These are phyloP conservation scores for Coemansia sp. DNA, from an alignment of 192 early-diverging fungal species.

Conservation along the genomic window DNA sequence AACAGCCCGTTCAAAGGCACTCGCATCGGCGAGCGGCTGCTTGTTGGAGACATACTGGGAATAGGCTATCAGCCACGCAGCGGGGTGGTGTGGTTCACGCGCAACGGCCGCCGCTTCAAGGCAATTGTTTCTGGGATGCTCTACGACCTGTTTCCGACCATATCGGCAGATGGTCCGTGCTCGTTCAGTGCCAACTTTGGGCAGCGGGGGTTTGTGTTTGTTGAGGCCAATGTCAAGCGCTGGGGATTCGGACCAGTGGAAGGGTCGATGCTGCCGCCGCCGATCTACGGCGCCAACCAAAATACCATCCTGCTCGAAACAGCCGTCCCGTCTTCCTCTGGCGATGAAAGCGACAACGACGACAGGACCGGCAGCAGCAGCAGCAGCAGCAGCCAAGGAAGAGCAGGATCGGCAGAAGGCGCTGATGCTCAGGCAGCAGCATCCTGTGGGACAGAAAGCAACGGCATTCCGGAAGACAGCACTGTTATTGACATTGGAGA, in stretches of 20 bases:
- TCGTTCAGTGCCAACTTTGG: constrained; percentile 72
- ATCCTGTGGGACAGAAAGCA: not conserved
- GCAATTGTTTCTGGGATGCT: constrained; percentile 71
- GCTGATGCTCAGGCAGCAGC: not conserved
- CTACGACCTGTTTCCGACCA: constrained; percentile 68
- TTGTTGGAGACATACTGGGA: constrained; percentile 76
- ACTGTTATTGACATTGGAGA: constrained; percentile 29
- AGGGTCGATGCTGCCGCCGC: constrained; percentile 72
- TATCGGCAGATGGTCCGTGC: constrained; percentile 56
- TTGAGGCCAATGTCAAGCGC: constrained; percentile 83
- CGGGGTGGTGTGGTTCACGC: constrained; percentile 75
- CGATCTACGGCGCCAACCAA: constrained; percentile 73
- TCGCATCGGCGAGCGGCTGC: constrained; percentile 65
- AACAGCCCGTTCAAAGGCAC: constrained; percentile 68
- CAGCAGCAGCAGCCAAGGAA: not conserved
- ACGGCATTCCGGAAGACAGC: constrained; percentile 10
- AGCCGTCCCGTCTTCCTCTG: constrained; percentile 14
- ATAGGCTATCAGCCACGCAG: constrained; percentile 76
- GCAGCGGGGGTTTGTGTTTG: constrained; percentile 80
- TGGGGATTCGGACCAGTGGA: constrained; percentile 78
- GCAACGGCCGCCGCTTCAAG: constrained; percentile 72
- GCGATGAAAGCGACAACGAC: constrained; percentile 23
- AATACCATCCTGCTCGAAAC: constrained; percentile 66
- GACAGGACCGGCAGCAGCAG: not conserved
- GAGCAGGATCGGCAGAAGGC: not conserved